Conservation (phyloP, 768 basidiomycete species). For the Serendipita vermifera region DNA sequence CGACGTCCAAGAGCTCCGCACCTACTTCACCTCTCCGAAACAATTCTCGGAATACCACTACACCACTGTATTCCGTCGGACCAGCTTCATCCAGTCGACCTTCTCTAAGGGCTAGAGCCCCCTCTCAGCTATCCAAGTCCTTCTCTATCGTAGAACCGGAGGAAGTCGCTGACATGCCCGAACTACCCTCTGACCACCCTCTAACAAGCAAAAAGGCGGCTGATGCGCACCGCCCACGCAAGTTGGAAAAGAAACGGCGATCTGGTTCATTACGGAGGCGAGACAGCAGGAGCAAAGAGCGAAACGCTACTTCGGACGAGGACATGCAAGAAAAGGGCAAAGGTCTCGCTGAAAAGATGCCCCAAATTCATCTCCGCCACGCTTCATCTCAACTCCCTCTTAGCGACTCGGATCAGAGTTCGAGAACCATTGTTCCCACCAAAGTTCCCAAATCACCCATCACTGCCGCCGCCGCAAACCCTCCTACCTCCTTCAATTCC, state of each 20-base stretch:
- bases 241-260: background rate
- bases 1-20: background rate
- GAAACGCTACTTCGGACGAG: background rate
- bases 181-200: background rate
- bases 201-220: too few relatives aligned
- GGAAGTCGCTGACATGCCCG: slow-evolving; percentile 8
- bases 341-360: background rate
- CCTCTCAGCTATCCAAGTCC: slow-evolving; percentile 6
- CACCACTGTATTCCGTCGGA: background rate
- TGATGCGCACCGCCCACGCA: background rate
- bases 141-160: background rate
- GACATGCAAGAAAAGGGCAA: background rate
- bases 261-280: slow-evolving; percentile 3
- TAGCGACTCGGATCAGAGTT: slow-evolving; percentile 9
- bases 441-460: background rate
- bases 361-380: background rate
- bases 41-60: background rate
- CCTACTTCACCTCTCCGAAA: background rate
- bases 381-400: background rate
- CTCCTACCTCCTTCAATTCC: background rate
- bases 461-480: background rate
- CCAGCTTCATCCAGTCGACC: background rate
- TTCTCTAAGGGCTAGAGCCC: background rate
- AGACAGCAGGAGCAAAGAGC: background rate
- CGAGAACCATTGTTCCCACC: background rate